phyloP scores from a whole-genome alignment of 148 eudicot species.

The Rhododendron williamsianum region DNA sequence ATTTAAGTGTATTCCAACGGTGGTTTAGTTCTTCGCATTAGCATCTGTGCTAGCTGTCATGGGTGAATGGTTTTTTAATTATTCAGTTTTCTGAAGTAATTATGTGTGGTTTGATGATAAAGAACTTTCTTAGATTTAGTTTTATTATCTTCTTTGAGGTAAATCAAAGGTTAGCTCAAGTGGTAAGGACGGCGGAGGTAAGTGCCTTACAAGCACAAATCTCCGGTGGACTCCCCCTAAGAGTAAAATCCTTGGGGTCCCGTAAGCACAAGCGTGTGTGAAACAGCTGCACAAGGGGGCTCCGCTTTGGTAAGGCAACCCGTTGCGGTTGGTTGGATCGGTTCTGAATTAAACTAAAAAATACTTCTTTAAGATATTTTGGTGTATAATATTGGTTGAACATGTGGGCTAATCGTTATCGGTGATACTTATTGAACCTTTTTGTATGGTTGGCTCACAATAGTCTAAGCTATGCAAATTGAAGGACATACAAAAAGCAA shows the following conservation, averaged over 20 bases:
- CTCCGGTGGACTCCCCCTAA: too few species aligned
- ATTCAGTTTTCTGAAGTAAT: background rate
- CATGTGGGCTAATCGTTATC: background rate
- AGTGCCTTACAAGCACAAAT: background rate
- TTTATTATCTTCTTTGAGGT: background rate
- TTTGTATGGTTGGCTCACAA: background rate
- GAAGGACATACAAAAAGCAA: background rate
- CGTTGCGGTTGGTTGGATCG: too few species aligned
- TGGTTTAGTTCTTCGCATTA: background rate
- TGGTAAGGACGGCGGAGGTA: background rate
- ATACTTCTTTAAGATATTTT: background rate
- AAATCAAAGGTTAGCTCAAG: background rate
- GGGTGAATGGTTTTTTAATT: background rate
- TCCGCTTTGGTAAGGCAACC: background rate
- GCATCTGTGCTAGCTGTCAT: background rate
- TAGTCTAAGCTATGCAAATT: background rate
- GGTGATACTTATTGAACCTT: background rate
- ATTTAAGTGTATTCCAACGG: background rate
- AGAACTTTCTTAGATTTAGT: background rate
- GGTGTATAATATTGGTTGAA: background rate
- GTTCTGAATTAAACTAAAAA: too few species aligned
- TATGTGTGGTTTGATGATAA: background rate
- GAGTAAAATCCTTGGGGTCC: background rate
- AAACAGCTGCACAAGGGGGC: too few species aligned
- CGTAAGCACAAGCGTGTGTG: background rate